Conservation (phyloP, 2,329 filamentous ascomycete species). For the Cercospora sp. region DNA sequence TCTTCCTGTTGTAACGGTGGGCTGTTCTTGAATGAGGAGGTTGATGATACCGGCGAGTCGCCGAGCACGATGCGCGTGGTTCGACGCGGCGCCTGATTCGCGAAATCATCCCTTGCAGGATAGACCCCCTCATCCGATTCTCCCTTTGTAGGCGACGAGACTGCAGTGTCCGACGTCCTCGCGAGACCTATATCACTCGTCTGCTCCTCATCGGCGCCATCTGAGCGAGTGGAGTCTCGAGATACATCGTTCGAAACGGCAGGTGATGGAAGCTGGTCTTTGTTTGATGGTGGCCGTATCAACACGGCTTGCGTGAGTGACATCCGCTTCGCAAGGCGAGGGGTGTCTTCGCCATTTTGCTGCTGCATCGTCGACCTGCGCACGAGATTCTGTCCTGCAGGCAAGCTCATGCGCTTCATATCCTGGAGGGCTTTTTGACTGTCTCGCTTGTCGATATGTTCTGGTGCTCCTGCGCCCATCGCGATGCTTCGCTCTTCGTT, state of each 20-base stretch:
- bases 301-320: constrained; percentile 12
- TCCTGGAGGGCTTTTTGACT: constrained; percentile 19
- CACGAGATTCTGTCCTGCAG: constrained; percentile 14
- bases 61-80: constrained; percentile 23
- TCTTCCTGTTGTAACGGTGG: constrained; percentile 7
- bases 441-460: constrained; percentile 18
- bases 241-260: not conserved
- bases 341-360: not conserved
- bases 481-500: not conserved
- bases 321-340: constrained; percentile 9
- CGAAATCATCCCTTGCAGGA: constrained; percentile 26
- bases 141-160: constrained; percentile 20
- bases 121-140: constrained; percentile 15
- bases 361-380: constrained; percentile 11
- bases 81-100: constrained; percentile 20
- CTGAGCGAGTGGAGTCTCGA: not conserved
- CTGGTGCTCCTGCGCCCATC: not conserved
- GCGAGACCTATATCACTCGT: constrained; percentile 43
- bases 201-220: constrained; percentile 13
- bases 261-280: constrained; percentile 10
- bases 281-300: constrained; percentile 3
- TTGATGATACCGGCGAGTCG: constrained; percentile 19
- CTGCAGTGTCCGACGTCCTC: constrained; percentile 42
- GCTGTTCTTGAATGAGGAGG: constrained; percentile 3
- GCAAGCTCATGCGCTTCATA: constrained; percentile 22